A percentile compares a stretch with the other conserved stretches of the same genome.
phyloP scores from a whole-genome alignment of 108 stramenopile species.

The Fragilaria crotonensis region DNA sequence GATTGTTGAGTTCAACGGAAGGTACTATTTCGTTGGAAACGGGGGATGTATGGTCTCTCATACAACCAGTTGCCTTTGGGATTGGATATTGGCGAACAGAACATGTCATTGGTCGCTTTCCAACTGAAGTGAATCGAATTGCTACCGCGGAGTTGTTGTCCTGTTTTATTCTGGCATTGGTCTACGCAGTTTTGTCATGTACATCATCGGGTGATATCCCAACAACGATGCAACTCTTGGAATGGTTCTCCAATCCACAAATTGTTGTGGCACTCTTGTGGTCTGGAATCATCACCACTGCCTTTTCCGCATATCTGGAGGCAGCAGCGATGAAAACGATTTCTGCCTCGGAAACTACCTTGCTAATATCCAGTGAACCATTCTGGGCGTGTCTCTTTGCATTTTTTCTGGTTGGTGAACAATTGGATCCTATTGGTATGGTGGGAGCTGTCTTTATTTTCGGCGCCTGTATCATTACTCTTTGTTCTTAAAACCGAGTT shows the following conservation, averaged over 20 bases:
- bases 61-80: slow-evolving; percentile 61
- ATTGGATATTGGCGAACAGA: slow-evolving; percentile 62
- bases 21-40: background rate
- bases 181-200: slow-evolving; percentile 2
- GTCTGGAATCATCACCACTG: slow-evolving; percentile 65
- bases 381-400: slow-evolving; percentile 66
- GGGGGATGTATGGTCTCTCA: slow-evolving; percentile 44
- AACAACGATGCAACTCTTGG: slow-evolving; percentile 2
- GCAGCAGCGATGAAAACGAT: slow-evolving; percentile 49
- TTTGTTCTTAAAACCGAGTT: background rate
- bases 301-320: slow-evolving; percentile 49
- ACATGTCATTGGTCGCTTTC: slow-evolving; percentile 18
- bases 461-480: slow-evolving; percentile 10
- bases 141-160: slow-evolving; percentile 51
- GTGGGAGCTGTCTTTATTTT: slow-evolving; percentile 29
- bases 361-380: slow-evolving; percentile 65
- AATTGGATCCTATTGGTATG: slow-evolving; percentile 19
- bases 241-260: slow-evolving; percentile 23
- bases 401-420: slow-evolving; percentile 41
- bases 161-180: slow-evolving; percentile 21
- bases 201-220: background rate
- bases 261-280: slow-evolving; percentile 33
- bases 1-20: slow-evolving; percentile 4
- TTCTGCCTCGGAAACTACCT: slow-evolving; percentile 53
- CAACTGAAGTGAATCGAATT: slow-evolving; percentile 30